phyloP scores from a whole-genome alignment of 345 rosid genomes.

The Euclidium syriacum region DNA sequence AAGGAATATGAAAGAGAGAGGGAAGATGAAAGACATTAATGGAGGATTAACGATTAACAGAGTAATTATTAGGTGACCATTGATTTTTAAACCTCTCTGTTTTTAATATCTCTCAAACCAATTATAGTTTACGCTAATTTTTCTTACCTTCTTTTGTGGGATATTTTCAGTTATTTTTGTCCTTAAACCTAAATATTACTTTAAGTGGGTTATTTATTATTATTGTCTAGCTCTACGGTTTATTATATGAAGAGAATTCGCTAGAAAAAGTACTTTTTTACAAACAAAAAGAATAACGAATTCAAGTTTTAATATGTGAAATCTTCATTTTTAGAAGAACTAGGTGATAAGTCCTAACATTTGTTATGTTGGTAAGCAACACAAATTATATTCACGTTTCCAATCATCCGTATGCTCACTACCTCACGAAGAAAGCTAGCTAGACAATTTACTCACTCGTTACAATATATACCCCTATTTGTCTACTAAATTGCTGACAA shows the following conservation, averaged over 20 bases:
- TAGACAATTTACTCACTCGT: too few relatives aligned
- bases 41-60: constrained; percentile 29
- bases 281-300: neutral
- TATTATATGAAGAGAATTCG: neutral
- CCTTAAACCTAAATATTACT: neutral
- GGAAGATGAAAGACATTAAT: constrained; percentile 9
- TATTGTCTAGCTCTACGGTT: neutral
- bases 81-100: constrained; percentile 6
- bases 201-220: neutral
- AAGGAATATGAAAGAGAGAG: constrained; percentile 13
- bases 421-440: too few relatives aligned
- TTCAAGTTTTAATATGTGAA: too few relatives aligned
- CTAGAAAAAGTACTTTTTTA: neutral
- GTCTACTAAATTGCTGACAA: too few relatives aligned
- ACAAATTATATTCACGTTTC: too few relatives aligned
- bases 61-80: constrained; percentile 19
- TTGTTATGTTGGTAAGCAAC: too few relatives aligned
- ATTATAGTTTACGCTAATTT: constrained; percentile 22
- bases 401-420: too few relatives aligned
- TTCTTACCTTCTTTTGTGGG: constrained; percentile 28
- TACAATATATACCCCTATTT: too few relatives aligned
- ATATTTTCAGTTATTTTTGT: constrained; percentile 14
- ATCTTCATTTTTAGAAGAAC: too few relatives aligned
- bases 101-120: constrained; percentile 13
- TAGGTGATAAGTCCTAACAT: too few relatives aligned